Base-by-base conservation (phyloP, 208 protist species). In the Acanthamoeba lenticulata region DNA sequence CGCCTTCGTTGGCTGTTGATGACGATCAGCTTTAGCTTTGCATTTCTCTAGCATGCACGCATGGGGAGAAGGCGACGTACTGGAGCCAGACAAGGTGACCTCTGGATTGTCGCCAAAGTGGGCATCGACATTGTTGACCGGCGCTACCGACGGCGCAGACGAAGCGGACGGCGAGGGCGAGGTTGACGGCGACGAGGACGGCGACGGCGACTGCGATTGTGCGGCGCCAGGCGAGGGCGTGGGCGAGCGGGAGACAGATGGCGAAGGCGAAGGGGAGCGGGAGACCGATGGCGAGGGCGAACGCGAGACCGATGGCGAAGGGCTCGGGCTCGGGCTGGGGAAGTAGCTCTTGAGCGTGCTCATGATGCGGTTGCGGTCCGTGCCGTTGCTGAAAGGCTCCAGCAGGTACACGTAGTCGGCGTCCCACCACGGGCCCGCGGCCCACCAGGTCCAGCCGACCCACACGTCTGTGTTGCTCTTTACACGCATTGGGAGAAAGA, bases 391-490 rank as follows among this genome's bases (percentile, higher is more conserved):
- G 27, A 29, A 29, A 24, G 62, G 62, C 9, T 72, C 21, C 7
- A 72, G 11, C 11, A 72, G 62, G 62, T 72, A 72, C 21, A 72
- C 62, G 62, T 72, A 72, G 62, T 34, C 29, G 6, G 11, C 21
- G 62, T 15, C 21, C 62, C 62, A 72, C 62, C 62, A 72, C 13
- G 62, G 21, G 11, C 62, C 62, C 7, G 62, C 62, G n/a, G 62
- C 62, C 62, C 62, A 72, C 62, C 62, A 72, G 17, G 62, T 72
- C 62, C 62, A 72, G 17, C 62, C 62, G 62, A 34, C 62, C 62
- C 62, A 72, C 62, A 72, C 62, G 62, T 72, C 62, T 7, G 13
- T 72, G 62, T 72, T 72, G 62, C n/a, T n/a, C n/a, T n/a, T n/a
- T n/a, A n/a, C n/a, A n/a, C n/a, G n/a, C n/a, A n/a, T n/a, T n/a